Base-by-base conservation (phyloP, 2,329 filamentous ascomycete species). In the Xylariaceae sp. region DNA sequence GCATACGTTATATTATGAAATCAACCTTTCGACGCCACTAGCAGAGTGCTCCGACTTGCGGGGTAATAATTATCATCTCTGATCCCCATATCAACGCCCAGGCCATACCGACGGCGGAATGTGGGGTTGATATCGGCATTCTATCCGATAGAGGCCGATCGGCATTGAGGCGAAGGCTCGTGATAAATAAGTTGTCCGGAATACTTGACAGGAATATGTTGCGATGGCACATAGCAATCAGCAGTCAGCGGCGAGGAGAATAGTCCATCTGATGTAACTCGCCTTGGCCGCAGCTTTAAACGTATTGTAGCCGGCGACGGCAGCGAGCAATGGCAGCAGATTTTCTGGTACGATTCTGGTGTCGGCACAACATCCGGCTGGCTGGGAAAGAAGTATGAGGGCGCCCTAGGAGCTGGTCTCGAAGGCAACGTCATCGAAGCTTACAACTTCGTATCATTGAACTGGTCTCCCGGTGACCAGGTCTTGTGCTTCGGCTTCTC, bases 401-500 rank as follows among this genome's bases (percentile, higher is more conserved):
- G n/a, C n/a, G n/a, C n/a, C n/a, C 21, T 42, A 32, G 45, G 45
- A 16, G 36, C 29, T 10, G 35, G 45, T 23, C 16, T 48, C 11
- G 45, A 8, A 4, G 40, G 37, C 6, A 48, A 44, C 5, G 40
- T 48, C 22, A 29, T 21, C 35, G 45, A 48, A 37, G 45, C 40
- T 11, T 48, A 48, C 37, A 40, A 48, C 17, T 48, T 25, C 20
- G 14, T 48, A 7, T 34, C 37, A 17, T 35, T 27, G 12, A 48
- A 48, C 23, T 48, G 41, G 40, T 20, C 22, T 21, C 45, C 36
- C 14, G 45, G 40, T 17, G 40, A 48, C 33, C 29, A 48, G 34
- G 40, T 48, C 29, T 44, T 48, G 27, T 35, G 27, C 6, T 48
- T 48, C 22, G 45, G 40, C 11, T 48, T 48, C 23, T 48, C 45